Conservation (phyloP, 2,329 filamentous ascomycete genomes). For the Stylonectria norvegica region DNA sequence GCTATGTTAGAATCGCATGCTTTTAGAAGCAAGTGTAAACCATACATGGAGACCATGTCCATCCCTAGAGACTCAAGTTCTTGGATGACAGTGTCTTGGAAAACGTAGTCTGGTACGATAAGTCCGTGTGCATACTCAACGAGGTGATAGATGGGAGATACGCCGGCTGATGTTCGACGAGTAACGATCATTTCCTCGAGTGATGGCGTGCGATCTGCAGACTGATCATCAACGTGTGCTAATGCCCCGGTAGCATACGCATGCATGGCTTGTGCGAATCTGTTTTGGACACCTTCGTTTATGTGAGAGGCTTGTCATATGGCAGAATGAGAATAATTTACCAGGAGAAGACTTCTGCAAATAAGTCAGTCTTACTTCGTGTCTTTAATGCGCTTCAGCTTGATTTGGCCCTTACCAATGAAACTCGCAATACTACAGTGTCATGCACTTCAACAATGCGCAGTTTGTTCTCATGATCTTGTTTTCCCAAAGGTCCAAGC, state of each 20-base stretch:
- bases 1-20: too few relatives aligned
- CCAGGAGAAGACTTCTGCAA: too few relatives aligned
- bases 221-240: conserved; percentile 14
- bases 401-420: too few relatives aligned
- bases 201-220: conserved; percentile 6
- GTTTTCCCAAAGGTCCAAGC: too few relatives aligned
- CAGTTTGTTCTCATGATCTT: too few relatives aligned
- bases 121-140: conserved; percentile 22
- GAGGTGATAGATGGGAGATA: conserved; percentile 19
- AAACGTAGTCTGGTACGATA: conserved; percentile 18
- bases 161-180: conserved; percentile 17
- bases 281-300: conserved; percentile 11
- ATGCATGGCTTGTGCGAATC: conserved; percentile 18
- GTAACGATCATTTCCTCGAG: conserved; percentile 17
- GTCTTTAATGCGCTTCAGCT: too few relatives aligned
- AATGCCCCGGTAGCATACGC: conserved; percentile 16
- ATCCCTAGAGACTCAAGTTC: conserved; percentile 19
- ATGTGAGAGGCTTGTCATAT: not conserved
- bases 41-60: conserved; percentile 24
- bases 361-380: too few relatives aligned
- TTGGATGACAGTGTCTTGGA: conserved; percentile 14
- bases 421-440: too few relatives aligned
- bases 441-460: too few relatives aligned
- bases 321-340: not conserved
- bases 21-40: not conserved